Base-by-base conservation (phyloP, 148 eudicot species). In the Rhododendron molle region DNA sequence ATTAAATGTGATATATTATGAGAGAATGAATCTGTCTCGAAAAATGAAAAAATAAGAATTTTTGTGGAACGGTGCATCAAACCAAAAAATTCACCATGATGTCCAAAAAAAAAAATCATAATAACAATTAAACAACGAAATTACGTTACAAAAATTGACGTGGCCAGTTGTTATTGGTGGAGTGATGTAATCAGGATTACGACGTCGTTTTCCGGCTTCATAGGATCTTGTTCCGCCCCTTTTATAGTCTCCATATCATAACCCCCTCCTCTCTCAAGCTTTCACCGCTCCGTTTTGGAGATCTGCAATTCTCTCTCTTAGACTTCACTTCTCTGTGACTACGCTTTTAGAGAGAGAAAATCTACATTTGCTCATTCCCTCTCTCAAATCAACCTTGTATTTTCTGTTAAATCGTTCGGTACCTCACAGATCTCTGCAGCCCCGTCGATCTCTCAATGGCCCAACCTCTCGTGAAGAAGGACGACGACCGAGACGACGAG, bases 401-500 rank as follows among this genome's bases (percentile, higher is more conserved):
- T 32, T 3, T 21, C 65, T 84, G 32, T 1, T 71, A 30, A 46
- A 7, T 65, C 56, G 43, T 23, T 67, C 54, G 44, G 60, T 28
- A 34, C 36, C 73, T 85, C 85, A 74, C 79, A 85, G 89, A 83
- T 86, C 88, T 78, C 81, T n/a, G 15, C 69, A 52, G 62, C n/a
- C 50, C 76, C 30, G 46, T 34, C 73, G 60, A 81, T 85, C 83
- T 82, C 73, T 43, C 89, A 81, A 96, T 96, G 98, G 97, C 98
- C 84, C 96, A 93, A 85, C 91, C 94, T 89, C 90, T 91, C 82
- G 91, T 93, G 40, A 96, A 96, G 91, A 96, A 96, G 84, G 98
- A 96, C 85, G 98, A 96, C 78, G 98, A 96, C 88, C 95, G 98
- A 67, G 98, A 94, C 28, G 98, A 96, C 60, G 98, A 96, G 87